Evolutionary conservation across 176 grass and related monocot genomes (phyloP), one percentile per base, ranked within the genome.

Genomic region (Paspalum vaginatum): DNA sequence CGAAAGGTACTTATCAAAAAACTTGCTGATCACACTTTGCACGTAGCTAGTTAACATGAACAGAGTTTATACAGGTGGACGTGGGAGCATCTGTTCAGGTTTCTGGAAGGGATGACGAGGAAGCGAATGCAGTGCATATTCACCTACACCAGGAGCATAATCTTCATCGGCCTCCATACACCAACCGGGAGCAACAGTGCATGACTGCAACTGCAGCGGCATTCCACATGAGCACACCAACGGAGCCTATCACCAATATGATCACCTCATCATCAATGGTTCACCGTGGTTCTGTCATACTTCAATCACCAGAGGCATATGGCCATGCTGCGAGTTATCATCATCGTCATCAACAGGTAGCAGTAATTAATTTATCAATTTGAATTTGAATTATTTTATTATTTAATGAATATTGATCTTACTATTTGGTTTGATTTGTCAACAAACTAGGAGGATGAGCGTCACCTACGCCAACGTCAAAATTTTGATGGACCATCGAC

Each of bases 401-500:
- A 22, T 58, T n/a, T 50, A 65, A 4, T 50, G 5, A 65, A 9
- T 40, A n/a, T 15, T 71, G 24, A 40, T 76, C 46, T 46, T 76
- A 61, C 5, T 15, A 11, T 61, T 72, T 41, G 50, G 16, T 79
- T 49, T 79, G 45, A 18, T 78, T 65, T 61, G 32, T 64, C 52
- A 2, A 76, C 12, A 60, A 84, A 57, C 38, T 58, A 89, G 88
- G 88, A 77, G 73, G 88, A 82, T 11, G 62, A 78, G 60, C 58
- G 8, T 21, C n/a, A n/a, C n/a, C 66, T 65, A 52, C 78, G 86
- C 67, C 84, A 89, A 74, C 62, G 83, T 32, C 65, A 82, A n/a
- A 86, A 89, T 77, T 83, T 91, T 47, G 88, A 89, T 37, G 78
- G 80, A 3, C 75, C 80, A 45, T 80, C 88, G 13, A 62, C 90